Evolutionary conservation across 2,329 filamentous ascomycete genomes (phyloP), one percentile per base, ranked within the genome.

Genomic region (Aspergillus sp.): DNA sequence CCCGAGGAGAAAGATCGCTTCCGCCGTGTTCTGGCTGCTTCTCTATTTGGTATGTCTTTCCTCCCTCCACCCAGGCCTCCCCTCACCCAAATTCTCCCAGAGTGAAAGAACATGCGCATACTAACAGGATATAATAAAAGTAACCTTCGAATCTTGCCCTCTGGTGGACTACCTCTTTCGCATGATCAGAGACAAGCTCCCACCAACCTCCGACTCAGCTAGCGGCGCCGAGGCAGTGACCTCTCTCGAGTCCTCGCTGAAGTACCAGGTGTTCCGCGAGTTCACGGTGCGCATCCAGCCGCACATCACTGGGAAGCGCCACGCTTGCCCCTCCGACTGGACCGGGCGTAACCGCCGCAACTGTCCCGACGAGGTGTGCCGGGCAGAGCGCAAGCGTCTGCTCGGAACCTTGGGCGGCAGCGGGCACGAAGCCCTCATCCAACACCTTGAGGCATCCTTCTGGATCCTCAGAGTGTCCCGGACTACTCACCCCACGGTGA

Each of bases 311-410:
- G 68, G 67, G 1, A 15, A 59, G 17, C 62, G 68, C 24, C 70
- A 75, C 51, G 72, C 72, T 12, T 74, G 70, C 41, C 55, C 66
- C 40, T 66, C 65, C 4, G 72, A 75, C 52, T 75, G 72, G 72
- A 55, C 58, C 12, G 72, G 72, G 14, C 48, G 43, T 17, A 64
- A 64, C 46, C 56, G 60, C 5, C 63, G 65, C 45, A 59, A 62
- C 56, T 74, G 70, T 49, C 50, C 17, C 2, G 67, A 75, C 53
- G 33, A 58, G 6, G 56, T 58, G 24, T 73, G 70, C 57, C 51
- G 57, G 4, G n/a, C 27, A 8, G 71, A 74, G 52, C 61, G 61
- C 40, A 56, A 24, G 39, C 52, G 49, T 19, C 52, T 64, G 27
- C 56, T 68, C 15, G 69, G 64, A n/a, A 31, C 61, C 3, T 35